phyloP scores from a whole-genome alignment of 1,284 basidiomycete species.

The Sparassis latifolia region DNA sequence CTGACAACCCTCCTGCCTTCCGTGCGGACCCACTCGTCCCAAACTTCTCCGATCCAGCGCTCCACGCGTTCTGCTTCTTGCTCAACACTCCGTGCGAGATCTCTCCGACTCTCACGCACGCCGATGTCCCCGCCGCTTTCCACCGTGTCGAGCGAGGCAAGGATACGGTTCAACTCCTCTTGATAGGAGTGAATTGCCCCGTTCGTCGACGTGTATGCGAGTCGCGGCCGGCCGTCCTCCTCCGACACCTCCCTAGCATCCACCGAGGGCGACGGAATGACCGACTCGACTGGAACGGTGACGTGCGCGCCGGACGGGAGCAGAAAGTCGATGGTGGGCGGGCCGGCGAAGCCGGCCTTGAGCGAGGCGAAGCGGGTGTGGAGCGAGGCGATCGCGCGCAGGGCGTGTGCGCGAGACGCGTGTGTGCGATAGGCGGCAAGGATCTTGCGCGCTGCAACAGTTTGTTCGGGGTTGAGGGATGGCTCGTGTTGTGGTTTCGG shows the following conservation, averaged over 20 bases:
- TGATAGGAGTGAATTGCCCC: constrained; percentile 43
- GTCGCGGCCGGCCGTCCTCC: constrained; percentile 6
- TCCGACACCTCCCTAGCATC: constrained; percentile 2
- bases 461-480: constrained; percentile 2
- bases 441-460: constrained; percentile 6
- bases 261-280: neutral
- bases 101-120: constrained; percentile 52
- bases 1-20: too few species aligned
- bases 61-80: constrained; percentile 19
- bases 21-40: neutral
- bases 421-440: constrained; percentile 4
- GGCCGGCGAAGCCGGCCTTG: constrained; percentile 2
- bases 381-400: constrained; percentile 1
- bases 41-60: neutral
- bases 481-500: neutral
- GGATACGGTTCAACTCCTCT: constrained; percentile 49
- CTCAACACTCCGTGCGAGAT: constrained; percentile 58
- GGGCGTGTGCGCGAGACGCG: constrained; percentile 1
- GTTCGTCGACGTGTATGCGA: constrained; percentile 40
- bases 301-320: neutral
- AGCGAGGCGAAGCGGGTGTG: constrained; percentile 3
- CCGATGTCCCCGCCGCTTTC: constrained; percentile 54
- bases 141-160: constrained; percentile 61
- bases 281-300: neutral
- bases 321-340: constrained; percentile 3